phyloP scores from a whole-genome alignment of 306 rosid species.

The Cucumis hystrix region DNA sequence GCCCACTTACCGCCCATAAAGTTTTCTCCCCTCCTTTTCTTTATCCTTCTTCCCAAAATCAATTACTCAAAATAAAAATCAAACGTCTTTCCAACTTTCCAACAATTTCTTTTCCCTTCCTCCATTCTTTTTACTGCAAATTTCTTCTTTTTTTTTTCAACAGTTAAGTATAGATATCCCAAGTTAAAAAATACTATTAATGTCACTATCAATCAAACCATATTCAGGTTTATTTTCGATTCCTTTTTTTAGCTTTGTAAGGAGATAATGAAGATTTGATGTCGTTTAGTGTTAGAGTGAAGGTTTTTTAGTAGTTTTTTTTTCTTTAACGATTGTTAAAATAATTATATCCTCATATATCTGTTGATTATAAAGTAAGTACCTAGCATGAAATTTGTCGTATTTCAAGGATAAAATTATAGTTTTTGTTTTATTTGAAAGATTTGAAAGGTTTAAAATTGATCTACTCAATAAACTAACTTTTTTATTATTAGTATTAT shows the following conservation, averaged over 20 bases:
- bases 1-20: conserved; percentile 3
- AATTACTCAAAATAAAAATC: neutral
- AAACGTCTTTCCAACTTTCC: neutral
- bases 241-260: neutral
- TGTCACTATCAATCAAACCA: neutral
- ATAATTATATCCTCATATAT: too few species aligned
- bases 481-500: too few species aligned
- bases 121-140: neutral
- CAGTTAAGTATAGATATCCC: neutral
- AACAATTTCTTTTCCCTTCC: neutral
- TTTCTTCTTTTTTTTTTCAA: neutral
- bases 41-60: neutral
- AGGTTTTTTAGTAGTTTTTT: too few species aligned
- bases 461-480: too few species aligned
- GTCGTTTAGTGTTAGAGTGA: neutral
- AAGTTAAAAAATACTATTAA: neutral
- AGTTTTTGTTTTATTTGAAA: too few species aligned
- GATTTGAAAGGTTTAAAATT: too few species aligned
- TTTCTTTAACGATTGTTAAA: too few species aligned
- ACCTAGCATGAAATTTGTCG: too few species aligned
- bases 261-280: neutral
- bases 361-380: too few species aligned
- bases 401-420: too few species aligned
- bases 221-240: neutral
- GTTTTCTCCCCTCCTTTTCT: neutral